Evolutionary conservation across 495 filamentous ascomycete genomes (phyloP), one percentile per base, ranked within the genome.

Genomic region (Neurospora sp.): DNA sequence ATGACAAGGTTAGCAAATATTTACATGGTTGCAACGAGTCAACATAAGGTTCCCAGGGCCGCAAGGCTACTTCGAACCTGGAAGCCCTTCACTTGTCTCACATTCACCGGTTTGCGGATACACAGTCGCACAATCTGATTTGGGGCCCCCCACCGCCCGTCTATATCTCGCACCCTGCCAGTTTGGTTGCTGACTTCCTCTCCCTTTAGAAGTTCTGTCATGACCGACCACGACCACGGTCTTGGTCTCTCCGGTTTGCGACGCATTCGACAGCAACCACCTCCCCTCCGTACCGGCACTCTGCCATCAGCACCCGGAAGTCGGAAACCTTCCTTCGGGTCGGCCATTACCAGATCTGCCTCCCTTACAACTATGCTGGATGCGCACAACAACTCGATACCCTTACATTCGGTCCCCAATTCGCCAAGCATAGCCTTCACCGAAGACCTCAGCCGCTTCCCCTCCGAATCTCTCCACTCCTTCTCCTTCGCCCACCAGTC

Each of bases 401-500:
- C 86, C 36, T 78, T 90, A 31, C 85, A 86, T 11, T 85, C 85
- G 31, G 89, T 88, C 38, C 88, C 91, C 19, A 79, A 87, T 72
- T 94, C 91, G 62, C 92, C 93, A 43, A 88, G 88, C 66, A 66
- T 66, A 66, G 24, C 24, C 54, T 92, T 94, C 74, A 85, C 91
- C 77, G 96, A 98, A 86, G 96, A 98, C 77, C 88, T 99, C 39
- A 89, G 90, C 66, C 89, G 94, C 62, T 99, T 98, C 79, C 95
- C 96, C 2, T 92, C 92, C 77, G 96, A 99, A 81, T 99, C 96
- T 1, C 82, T 99, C 73, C 96, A 99, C 80, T 98, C 96, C 0
- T 99, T 99, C 83, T 98, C 96, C 39, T 99, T 99, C 81, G 93
- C 96, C 4, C 93, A 97, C 73, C 95, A 97, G 81, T 94, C 94